Evolutionary conservation across 1,139 yeast species (phyloP).

Genomic region (Magnusiomyces clavatus): DNA sequence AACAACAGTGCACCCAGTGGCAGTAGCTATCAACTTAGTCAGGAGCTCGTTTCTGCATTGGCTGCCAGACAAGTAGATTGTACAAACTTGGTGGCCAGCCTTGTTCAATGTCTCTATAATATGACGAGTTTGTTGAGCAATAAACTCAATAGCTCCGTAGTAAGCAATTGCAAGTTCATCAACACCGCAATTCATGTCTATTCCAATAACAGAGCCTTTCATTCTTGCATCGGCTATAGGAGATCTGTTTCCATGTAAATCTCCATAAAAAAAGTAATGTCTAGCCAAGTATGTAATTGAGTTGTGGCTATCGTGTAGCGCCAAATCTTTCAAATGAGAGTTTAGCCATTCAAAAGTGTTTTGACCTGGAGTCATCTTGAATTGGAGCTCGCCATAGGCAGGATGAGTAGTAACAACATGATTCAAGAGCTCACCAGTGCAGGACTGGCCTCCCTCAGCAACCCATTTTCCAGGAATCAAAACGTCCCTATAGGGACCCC

Average conservation of each 20-base stretch:
- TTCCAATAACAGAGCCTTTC: conserved; percentile 92
- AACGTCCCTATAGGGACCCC: conserved; percentile 97
- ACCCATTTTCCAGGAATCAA: conserved; percentile 85
- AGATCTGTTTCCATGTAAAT: conserved; percentile 91
- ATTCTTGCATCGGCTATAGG: conserved; percentile 92
- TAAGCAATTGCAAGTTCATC: conserved; percentile 81
- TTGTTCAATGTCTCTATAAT: conserved; percentile 77
- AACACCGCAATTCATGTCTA: conserved; percentile 80
- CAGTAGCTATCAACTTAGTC: conserved; percentile 84
- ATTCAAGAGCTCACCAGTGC: conserved; percentile 90
- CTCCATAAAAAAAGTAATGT: conserved; percentile 88
- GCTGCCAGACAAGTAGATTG: conserved; percentile 91
- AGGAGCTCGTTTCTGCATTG: conserved; percentile 88
- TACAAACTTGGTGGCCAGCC: conserved; percentile 67
- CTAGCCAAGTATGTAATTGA: conserved; percentile 76
- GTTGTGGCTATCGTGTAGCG: conserved; percentile 45
- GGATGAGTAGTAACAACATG: conserved; percentile 90
- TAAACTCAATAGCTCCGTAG: conserved; percentile 91
- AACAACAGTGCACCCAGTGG: conserved; percentile 86
- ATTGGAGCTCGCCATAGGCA: conserved; percentile 52
- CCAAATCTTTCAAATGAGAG: conserved; percentile 59
- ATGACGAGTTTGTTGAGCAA: conserved; percentile 95
- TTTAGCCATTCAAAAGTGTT: conserved; percentile 77
- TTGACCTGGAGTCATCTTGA: conserved; percentile 31
- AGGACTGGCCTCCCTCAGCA: conserved; percentile 98